Evolutionary conservation across 106 monocot genomes (phyloP).

Genomic region (Allium cepa): DNA sequence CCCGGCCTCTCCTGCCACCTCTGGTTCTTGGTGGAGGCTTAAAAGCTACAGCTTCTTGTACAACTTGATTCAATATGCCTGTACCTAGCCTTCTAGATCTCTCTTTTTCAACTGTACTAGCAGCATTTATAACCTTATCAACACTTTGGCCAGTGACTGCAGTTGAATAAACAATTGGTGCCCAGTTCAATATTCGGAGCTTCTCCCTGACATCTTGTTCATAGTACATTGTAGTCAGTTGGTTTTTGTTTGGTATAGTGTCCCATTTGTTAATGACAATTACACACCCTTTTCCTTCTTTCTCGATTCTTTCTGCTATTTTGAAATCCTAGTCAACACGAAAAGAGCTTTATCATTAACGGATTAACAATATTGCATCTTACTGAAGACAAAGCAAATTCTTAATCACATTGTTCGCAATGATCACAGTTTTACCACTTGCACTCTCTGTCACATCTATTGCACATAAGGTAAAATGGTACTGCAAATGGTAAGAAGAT

Average conservation of each 20-base stretch:
- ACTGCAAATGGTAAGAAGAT: too few relatives aligned
- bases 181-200: constrained; percentile 82
- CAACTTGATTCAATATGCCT: constrained; percentile 81
- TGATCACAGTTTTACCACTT: too few relatives aligned
- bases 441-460: too few relatives aligned
- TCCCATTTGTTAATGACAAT: constrained; percentile 99
- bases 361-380: not conserved
- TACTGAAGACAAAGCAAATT: too few relatives aligned
- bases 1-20: constrained; percentile 87
- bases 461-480: too few relatives aligned
- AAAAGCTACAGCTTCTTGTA: constrained; percentile 83
- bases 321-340: constrained; percentile 51
- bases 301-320: constrained; percentile 94
- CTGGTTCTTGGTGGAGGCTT: constrained; percentile 95
- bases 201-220: constrained; percentile 94
- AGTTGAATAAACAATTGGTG: constrained; percentile 90
- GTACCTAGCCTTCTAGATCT: constrained; percentile 87
- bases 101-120: constrained; percentile 85
- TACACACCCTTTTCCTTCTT: constrained; percentile 95
- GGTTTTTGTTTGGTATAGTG: constrained; percentile 89
- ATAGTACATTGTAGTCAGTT: constrained; percentile 65
- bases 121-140: constrained; percentile 81
- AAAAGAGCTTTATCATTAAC: not conserved
- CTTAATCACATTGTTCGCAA: too few relatives aligned
- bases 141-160: constrained; percentile 68